These are phyloP conservation scores for Coemansia sp. DNA, from an alignment of 192 early-diverging fungal species.

Conservation along the genomic window DNA sequence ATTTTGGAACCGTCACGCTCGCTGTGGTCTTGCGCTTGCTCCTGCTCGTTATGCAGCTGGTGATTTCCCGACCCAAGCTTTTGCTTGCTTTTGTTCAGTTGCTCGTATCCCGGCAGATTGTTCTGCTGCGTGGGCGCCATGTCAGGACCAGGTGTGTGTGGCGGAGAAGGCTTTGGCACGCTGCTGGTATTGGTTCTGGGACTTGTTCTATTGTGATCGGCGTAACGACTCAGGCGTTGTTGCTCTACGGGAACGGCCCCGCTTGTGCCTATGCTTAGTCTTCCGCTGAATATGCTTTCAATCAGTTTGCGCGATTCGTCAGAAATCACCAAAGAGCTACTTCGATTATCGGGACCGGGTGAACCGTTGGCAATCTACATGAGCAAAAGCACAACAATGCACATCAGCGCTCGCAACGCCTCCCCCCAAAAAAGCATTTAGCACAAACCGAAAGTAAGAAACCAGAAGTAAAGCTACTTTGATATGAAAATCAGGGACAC, in stretches of 20 bases:
- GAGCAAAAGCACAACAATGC: not conserved
- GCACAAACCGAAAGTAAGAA: not conserved
- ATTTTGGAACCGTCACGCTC: slow-evolving; percentile 54
- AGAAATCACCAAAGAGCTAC: slow-evolving; percentile 18
- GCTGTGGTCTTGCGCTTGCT: slow-evolving; percentile 17
- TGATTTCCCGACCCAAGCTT: slow-evolving; percentile 6
- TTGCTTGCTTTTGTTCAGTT: not conserved
- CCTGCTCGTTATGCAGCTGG: slow-evolving; percentile 17
- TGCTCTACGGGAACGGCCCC: not conserved
- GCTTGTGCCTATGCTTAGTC: slow-evolving; percentile 41
- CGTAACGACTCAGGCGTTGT: slow-evolving; percentile 5
- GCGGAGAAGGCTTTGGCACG: not conserved
- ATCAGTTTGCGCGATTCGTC: slow-evolving; percentile 49
- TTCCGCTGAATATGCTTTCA: slow-evolving; percentile 47
- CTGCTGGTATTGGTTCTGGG: not conserved
- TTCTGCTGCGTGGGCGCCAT: not conserved
- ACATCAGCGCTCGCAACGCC: not conserved
- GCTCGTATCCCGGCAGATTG: not conserved
- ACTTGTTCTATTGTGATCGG: not conserved
- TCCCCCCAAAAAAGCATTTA: not conserved
- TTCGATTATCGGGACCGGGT: slow-evolving; percentile 23
- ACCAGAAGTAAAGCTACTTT: not conserved
- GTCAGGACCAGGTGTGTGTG: not conserved
- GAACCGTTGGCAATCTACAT: slow-evolving; percentile 14
- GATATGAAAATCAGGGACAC: not conserved